Percentiles rank a stretch among this genome's conserved stretches.
Evolutionary conservation across 1,284 basidiomycete genomes (phyloP).

Genomic region (Lentinula novae-zelandiae): DNA sequence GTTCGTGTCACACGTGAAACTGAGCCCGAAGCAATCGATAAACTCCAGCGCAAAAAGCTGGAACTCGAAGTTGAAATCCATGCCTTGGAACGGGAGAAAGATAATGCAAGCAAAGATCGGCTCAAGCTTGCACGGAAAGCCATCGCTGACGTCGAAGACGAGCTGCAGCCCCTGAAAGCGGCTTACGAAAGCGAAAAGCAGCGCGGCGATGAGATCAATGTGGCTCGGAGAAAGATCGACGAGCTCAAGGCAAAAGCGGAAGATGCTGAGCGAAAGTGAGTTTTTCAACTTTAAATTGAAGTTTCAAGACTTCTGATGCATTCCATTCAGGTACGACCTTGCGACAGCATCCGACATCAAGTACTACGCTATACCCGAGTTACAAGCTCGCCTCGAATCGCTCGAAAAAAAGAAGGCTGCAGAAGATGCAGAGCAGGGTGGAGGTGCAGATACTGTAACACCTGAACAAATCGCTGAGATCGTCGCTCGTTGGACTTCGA

Average conservation of each 20-base stretch:
- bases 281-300: conserved; percentile 13
- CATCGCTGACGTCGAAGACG: conserved; percentile 85
- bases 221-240: conserved; percentile 82
- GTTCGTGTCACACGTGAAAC: conserved; percentile 95
- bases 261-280: conserved; percentile 86
- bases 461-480: conserved; percentile 92
- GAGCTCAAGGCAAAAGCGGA: conserved; percentile 91
- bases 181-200: conserved; percentile 90
- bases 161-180: conserved; percentile 85
- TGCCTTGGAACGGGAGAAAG: conserved; percentile 92
- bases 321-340: conserved; percentile 61
- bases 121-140: conserved; percentile 77
- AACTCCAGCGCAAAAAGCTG: conserved; percentile 88
- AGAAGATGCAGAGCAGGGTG: conserved; percentile 57
- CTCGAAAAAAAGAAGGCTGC: conserved; percentile 73
- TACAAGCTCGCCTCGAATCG: conserved; percentile 72
- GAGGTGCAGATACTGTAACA: conserved; percentile 77
- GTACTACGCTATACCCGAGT: conserved; percentile 91
- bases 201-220: conserved; percentile 83
- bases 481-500: conserved; percentile 85
- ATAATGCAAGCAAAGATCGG: conserved; percentile 85
- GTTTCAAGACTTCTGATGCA: conserved; percentile 10
- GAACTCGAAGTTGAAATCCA: conserved; percentile 96
- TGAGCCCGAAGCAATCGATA: conserved; percentile 91
- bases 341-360: conserved; percentile 87